Base-by-base conservation (phyloP, 331 rosid genomes). In the Phaseolus coccineus region DNA sequence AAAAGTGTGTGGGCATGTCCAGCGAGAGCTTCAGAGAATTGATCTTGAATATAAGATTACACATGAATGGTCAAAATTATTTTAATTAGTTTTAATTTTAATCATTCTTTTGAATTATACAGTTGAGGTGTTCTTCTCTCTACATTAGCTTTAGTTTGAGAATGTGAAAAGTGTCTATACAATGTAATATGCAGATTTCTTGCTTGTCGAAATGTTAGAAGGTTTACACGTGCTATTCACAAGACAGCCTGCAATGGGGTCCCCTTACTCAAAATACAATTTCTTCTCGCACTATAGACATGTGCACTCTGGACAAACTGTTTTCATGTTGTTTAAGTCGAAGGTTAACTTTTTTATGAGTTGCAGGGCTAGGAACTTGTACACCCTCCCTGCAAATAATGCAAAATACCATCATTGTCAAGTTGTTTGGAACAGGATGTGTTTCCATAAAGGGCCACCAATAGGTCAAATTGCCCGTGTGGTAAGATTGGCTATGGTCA, bases 391-490 rank as follows among this genome's bases (percentile, higher is more conserved):
- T 40, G 33, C 83, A 27, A 83, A 80, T 63, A 84, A 52, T 35
- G 65, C 28, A 69, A 81, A 86, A 80, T 83, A 82, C 73, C 88
- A 80, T 25, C 86, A 84, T 84, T 81, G 85, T 72, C 91, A 51
- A 55, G 62, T 82, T 78, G n/a, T 89, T 61, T 89, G 92, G 96
- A 90, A 80, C 76, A 90, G 73, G 87, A 58, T 84, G 75, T 85
- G 85, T 74, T 77, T 84, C 71, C 82, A 69, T 76, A 78, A 77
- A 57, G 89, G 87, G 42, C 81, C 77, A 5, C 96, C 91, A 8
- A 82, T 83, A 62, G 83, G 87, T 76, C 87, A 44, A 77, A 85
- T 89, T 88, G 90, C 92, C 37, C 86, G 92, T 82, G 94, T 83
- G 0, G 87, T 93, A 57, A 90, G 91, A 83, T 51, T 93, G 61